Conservation (phyloP, 176 grass and related monocot species). For the Melocanna baccifera region DNA sequence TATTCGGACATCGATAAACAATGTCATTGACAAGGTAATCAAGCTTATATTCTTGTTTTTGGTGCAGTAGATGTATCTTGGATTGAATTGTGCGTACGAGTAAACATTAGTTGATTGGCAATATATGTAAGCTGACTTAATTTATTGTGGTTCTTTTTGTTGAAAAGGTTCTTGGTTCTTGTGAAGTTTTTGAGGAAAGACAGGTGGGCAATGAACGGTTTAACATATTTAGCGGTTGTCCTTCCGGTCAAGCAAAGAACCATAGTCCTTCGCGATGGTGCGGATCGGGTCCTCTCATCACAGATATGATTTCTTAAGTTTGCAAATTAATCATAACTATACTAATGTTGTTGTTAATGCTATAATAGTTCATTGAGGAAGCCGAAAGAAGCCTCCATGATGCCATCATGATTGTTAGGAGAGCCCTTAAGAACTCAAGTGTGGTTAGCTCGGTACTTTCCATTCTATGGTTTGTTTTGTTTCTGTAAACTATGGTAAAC, state of each 20-base stretch:
- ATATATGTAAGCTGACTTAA: too few relatives aligned
- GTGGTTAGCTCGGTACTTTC: too few relatives aligned
- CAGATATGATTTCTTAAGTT: neutral
- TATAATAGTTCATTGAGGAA: constrained; percentile 70
- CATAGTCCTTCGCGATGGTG: constrained; percentile 83
- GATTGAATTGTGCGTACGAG: neutral
- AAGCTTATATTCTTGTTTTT: neutral
- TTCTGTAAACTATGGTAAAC: too few relatives aligned
- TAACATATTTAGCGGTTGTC: constrained; percentile 67
- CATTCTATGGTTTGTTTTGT: too few relatives aligned
- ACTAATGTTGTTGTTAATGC: constrained; percentile 13
- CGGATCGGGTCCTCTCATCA: constrained; percentile 56
- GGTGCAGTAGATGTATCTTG: neutral
- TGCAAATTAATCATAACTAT: neutral
- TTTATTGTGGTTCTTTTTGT: too few relatives aligned
- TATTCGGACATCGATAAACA: constrained; percentile 81
- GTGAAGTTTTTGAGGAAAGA: too few relatives aligned
- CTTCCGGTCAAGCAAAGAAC: constrained; percentile 83
- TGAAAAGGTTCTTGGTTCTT: too few relatives aligned
- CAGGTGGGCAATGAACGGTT: too few relatives aligned
- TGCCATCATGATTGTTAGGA: constrained; percentile 86
- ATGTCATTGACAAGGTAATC: constrained; percentile 67
- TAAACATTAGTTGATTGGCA: neutral
- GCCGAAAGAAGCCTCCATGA: constrained; percentile 81
- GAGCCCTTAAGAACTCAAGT: constrained; percentile 78